Conservation (phyloP, 768 basidiomycete species). For the Amanita pseudoporphyria region DNA sequence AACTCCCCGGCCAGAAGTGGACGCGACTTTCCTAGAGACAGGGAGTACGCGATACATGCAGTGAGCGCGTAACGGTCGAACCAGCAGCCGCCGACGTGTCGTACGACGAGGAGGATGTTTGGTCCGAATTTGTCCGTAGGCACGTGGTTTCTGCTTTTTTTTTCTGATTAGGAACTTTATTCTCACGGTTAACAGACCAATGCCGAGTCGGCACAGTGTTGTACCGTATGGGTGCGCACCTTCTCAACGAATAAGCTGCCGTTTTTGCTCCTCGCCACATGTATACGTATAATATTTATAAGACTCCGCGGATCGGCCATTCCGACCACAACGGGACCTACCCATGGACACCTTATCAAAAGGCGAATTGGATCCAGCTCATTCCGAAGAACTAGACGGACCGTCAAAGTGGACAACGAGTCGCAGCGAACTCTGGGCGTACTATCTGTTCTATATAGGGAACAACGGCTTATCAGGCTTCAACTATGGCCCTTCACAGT, state of each 20-base stretch:
- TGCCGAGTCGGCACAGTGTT: too few relatives aligned
- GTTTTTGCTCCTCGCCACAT: too few relatives aligned
- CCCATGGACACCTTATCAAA: neutral
- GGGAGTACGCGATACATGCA: constrained; percentile 50
- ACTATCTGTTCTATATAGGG: constrained; percentile 54
- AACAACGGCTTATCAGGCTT: constrained; percentile 63
- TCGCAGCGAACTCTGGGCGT: constrained; percentile 45
- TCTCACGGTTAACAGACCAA: too few relatives aligned
- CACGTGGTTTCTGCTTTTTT: constrained; percentile 6
- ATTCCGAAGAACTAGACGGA: neutral
- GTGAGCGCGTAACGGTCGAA: constrained; percentile 13
- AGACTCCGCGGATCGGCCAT: neutral
- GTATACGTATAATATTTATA: neutral
- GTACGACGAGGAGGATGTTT: constrained; percentile 9
- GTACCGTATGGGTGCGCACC: too few relatives aligned
- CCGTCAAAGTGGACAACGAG: constrained; percentile 28
- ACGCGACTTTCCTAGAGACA: constrained; percentile 42
- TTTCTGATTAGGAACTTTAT: neutral
- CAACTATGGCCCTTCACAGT: constrained; percentile 68
- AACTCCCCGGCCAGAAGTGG: constrained; percentile 33
- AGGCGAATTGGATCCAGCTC: neutral
- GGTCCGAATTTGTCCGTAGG: constrained; percentile 31
- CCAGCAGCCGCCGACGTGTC: constrained; percentile 9
- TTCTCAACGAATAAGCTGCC: too few relatives aligned
- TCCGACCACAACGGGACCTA: too few relatives aligned